Conservation (phyloP, 2,329 filamentous ascomycete genomes). For the Pseudocercospora ulei region DNA sequence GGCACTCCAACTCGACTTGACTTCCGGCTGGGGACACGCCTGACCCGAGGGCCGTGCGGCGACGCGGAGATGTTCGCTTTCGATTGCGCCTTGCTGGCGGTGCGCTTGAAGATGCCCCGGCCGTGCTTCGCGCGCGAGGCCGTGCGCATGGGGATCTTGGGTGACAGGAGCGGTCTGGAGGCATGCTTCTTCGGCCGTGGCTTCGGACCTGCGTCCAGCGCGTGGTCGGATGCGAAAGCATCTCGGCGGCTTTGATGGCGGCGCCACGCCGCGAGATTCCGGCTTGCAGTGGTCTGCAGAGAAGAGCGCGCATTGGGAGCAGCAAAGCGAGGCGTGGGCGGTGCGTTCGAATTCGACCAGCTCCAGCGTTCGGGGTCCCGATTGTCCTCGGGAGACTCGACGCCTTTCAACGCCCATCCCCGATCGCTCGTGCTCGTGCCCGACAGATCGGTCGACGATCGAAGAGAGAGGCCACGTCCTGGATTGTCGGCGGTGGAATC, state of each 20-base stretch:
- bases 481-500: background rate
- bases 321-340: constrained; percentile 24
- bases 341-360: constrained; percentile 29
- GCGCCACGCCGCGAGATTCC: constrained; percentile 14
- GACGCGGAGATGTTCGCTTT: too few relatives aligned
- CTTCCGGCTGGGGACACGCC: too few relatives aligned
- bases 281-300: constrained; percentile 3
- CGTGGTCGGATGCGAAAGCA: background rate
- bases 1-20: too few relatives aligned
- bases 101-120: background rate
- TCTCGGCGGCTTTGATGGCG: constrained; percentile 5
- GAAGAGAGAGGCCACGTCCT: background rate
- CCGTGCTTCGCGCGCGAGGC: background rate
- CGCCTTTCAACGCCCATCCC: constrained; percentile 3
- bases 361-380: constrained; percentile 22
- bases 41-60: too few relatives aligned
- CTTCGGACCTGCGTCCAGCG: constrained; percentile 1
- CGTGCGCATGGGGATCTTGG: constrained; percentile 1
- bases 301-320: constrained; percentile 8
- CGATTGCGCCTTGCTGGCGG: background rate
- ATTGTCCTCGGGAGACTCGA: background rate
- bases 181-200: constrained; percentile 19
- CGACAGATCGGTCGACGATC: constrained; percentile 1
- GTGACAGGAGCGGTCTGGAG: constrained; percentile 10
- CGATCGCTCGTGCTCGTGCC: background rate